These are phyloP conservation scores for Dryas alaskensis DNA, from an alignment of 306 rosid species.

Conservation along the genomic window DNA sequence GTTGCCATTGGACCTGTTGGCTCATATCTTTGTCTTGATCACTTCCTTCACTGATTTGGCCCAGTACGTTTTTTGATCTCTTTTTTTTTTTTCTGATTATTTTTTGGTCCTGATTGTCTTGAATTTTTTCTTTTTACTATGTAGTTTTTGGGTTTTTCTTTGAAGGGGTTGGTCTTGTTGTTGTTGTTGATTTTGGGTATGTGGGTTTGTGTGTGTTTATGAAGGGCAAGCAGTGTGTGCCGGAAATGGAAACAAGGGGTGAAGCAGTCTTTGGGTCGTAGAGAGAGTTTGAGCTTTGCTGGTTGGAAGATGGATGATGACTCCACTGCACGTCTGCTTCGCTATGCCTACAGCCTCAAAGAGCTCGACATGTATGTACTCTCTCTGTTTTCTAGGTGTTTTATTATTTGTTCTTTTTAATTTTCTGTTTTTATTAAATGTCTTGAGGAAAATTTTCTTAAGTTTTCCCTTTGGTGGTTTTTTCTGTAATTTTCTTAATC, in stretches of 20 bases:
- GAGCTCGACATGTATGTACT: conserved; percentile 77
- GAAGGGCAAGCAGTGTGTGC: conserved; percentile 81
- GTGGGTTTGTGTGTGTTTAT: neutral
- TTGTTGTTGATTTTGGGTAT: neutral
- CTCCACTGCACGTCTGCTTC: conserved; percentile 76
- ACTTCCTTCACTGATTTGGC: conserved; percentile 91
- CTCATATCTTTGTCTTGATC: conserved; percentile 62
- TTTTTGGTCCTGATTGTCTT: neutral
- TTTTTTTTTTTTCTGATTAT: too few relatives aligned
- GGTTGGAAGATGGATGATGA: conserved; percentile 95
- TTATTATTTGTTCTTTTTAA: neutral
- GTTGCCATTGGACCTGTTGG: conserved; percentile 70
- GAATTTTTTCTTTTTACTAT: neutral
- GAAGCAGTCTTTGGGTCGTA: conserved; percentile 64
- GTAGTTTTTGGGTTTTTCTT: neutral
- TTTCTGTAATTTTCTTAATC: neutral
- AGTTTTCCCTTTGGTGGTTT: neutral
- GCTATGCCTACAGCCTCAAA: conserved; percentile 68
- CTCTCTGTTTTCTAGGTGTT: neutral
- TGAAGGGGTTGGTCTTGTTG: neutral
- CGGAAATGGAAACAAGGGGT: conserved; percentile 91
- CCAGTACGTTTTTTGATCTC: conserved; percentile 42
- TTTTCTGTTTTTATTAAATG: neutral
- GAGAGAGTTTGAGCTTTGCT: conserved; percentile 66
- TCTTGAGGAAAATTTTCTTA: neutral